Conservation (phyloP, 768 basidiomycete genomes). For the Mrakia gelida region DNA sequence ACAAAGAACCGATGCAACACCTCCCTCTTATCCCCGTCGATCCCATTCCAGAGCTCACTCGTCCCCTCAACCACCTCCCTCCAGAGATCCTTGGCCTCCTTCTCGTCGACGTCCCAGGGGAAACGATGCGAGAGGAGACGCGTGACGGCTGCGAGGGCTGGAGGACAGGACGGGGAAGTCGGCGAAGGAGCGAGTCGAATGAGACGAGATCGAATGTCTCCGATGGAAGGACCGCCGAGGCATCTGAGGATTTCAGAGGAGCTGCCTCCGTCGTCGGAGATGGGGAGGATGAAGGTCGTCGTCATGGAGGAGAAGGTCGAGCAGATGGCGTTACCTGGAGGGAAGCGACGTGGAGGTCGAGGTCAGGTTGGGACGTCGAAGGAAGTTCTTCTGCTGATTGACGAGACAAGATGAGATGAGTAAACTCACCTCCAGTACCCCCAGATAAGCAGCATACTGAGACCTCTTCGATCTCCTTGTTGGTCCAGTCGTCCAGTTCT, state of each 20-base stretch:
- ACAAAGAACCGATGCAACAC: slow-evolving; percentile 89
- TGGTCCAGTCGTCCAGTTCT: neutral
- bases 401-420: neutral
- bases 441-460: slow-evolving; percentile 57
- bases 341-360: too few species aligned
- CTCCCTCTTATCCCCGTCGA: slow-evolving; percentile 85
- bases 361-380: neutral
- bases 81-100: slow-evolving; percentile 83
- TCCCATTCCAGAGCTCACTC: slow-evolving; percentile 73
- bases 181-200: slow-evolving; percentile 75
- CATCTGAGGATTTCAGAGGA: slow-evolving; percentile 92
- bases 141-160: slow-evolving; percentile 57
- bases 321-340: slow-evolving; percentile 73
- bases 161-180: slow-evolving; percentile 46
- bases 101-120: slow-evolving; percentile 62
- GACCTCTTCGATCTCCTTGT: neutral
- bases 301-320: slow-evolving; percentile 61
- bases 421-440: slow-evolving; percentile 60
- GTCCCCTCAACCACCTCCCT: slow-evolving; percentile 83
- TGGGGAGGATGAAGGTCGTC: slow-evolving; percentile 80
- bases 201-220: slow-evolving; percentile 82
- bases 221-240: slow-evolving; percentile 81
- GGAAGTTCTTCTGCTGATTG: neutral
- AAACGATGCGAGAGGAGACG: slow-evolving; percentile 74
- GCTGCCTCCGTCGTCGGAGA: slow-evolving; percentile 92